Percentiles rank a stretch among this genome's conserved stretches.
Evolutionary conservation across 2,329 filamentous ascomycete genomes (phyloP).

Genomic region (Phialophora verrucosa): DNA sequence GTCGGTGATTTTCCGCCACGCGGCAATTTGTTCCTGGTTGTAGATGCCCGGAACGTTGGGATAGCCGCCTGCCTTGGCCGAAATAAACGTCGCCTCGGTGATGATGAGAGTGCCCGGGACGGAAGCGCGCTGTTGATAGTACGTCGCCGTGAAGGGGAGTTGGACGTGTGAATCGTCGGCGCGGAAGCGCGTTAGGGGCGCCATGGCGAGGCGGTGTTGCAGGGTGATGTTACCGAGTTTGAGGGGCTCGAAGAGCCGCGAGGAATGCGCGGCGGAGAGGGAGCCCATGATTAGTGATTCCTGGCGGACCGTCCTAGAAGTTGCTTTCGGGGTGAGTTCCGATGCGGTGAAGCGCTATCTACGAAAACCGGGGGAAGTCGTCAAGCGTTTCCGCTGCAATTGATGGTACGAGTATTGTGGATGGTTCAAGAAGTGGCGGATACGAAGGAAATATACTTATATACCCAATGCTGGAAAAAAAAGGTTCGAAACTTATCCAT

Average conservation of each 20-base stretch:
- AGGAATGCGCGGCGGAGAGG: conserved; percentile 30
- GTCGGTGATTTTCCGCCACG: conserved; percentile 59
- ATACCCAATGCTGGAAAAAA: background rate
- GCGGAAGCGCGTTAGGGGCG: conserved; percentile 61
- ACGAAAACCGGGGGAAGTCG: too few species aligned
- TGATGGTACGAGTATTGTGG: background rate
- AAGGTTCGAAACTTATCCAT: background rate
- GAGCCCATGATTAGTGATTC: conserved; percentile 25
- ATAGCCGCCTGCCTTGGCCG: conserved; percentile 25
- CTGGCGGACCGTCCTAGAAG: background rate
- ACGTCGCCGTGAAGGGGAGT: conserved; percentile 48
- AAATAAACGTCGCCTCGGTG: conserved; percentile 40
- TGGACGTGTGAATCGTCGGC: conserved; percentile 49
- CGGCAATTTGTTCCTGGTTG: conserved; percentile 50
- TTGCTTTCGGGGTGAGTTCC: background rate
- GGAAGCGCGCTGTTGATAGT: conserved; percentile 50
- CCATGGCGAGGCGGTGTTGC: conserved; percentile 58
- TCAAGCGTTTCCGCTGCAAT: background rate
- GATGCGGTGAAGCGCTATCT: background rate
- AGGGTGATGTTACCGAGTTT: conserved; percentile 55
- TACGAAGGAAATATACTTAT: background rate
- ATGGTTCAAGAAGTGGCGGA: background rate
- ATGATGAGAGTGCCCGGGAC: conserved; percentile 48
- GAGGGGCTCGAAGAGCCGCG: conserved; percentile 53
- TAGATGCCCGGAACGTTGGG: conserved; percentile 33